Percentiles rank a stretch among this genome's conserved stretches.
Conservation (phyloP, 2,329 filamentous ascomycete genomes). For the Colletotrichum lentis region DNA sequence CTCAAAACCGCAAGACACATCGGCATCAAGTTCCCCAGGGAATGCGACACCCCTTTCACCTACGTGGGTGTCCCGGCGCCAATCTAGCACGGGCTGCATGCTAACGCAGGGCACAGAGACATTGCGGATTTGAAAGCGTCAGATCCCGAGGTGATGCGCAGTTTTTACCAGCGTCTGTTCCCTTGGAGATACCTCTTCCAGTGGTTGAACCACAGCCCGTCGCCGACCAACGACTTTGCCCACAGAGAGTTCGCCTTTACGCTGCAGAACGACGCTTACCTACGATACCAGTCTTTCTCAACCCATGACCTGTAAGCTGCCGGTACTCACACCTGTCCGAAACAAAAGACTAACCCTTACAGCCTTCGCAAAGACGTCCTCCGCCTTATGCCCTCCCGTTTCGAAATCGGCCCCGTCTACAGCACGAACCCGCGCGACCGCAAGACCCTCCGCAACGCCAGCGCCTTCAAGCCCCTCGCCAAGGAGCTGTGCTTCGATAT, state of each 20-base stretch:
- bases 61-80: slow-evolving; percentile 47
- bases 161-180: slow-evolving; percentile 95
- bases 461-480: slow-evolving; percentile 82
- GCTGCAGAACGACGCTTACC: slow-evolving; percentile 88
- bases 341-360: slow-evolving; percentile 24
- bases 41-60: slow-evolving; percentile 52
- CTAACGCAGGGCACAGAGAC: slow-evolving; percentile 43
- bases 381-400: slow-evolving; percentile 86
- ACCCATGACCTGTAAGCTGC: slow-evolving; percentile 60
- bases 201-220: slow-evolving; percentile 94
- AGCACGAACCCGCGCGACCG: slow-evolving; percentile 91
- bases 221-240: slow-evolving; percentile 85
- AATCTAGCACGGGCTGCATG: background rate
- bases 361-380: slow-evolving; percentile 92
- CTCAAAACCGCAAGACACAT: slow-evolving; percentile 53
- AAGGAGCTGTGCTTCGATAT: slow-evolving; percentile 99
- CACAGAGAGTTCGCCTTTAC: slow-evolving; percentile 97
- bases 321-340: background rate
- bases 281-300: slow-evolving; percentile 82
- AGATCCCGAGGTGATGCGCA: slow-evolving; percentile 86
- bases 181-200: slow-evolving; percentile 95
- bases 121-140: slow-evolving; percentile 58
- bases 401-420: slow-evolving; percentile 99
- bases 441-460: slow-evolving; percentile 82
- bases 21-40: slow-evolving; percentile 51